Evolutionary conservation across 2,329 filamentous ascomycete genomes (phyloP), one percentile per base, ranked within the genome.

Genomic region (Colletotrichum musae): DNA sequence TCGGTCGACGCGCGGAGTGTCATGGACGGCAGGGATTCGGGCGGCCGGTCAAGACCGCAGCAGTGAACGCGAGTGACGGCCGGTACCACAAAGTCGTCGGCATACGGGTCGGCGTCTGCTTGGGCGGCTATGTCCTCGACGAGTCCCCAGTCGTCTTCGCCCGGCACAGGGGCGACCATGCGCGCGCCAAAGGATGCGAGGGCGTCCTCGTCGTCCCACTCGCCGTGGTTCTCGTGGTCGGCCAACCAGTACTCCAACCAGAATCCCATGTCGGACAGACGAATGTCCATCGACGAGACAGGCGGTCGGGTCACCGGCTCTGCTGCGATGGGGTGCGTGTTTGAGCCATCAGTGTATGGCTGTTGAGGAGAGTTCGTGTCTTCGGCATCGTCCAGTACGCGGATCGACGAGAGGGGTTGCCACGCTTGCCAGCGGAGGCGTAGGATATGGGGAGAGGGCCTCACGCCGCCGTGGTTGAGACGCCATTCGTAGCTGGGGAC

Each of bases 11-110:
- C 54, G 54, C 54, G 36, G 2, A 58, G 24, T 36, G 54, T 58
- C 54, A 45, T 10, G 32, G 3, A 36, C 28, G 54, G 32, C 54
- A 36, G 36, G 6, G 15, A 5, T n/a, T 41, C 13, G 18, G 54
- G 54, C n/a, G 54, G 54, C 36, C 54, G 54, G 54, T 58, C 54
- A 18, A 45, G 54, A 13, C 54, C 39, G 54, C 54, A 47, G 54
- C 54, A 58, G 32, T 58, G 36, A 6, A 58, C 18, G 36, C 54
- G 54, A 6, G 21, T 58, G 7, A 28, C 10, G n/a, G 54, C 39
- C n/a, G 54, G 54, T 2, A 58, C 16, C 39, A 24, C n/a, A 28
- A 45, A 58, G 39, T 47, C 54, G 21, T 58, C 54, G 24, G 15
- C 54, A 21, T 12, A 13, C 39, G 39, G 12, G 5, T 58, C 54